Evolutionary conservation across 2,329 filamentous ascomycete species (phyloP), one percentile per base, ranked within the genome.

Genomic region (Verticillium albo-atrum): DNA sequence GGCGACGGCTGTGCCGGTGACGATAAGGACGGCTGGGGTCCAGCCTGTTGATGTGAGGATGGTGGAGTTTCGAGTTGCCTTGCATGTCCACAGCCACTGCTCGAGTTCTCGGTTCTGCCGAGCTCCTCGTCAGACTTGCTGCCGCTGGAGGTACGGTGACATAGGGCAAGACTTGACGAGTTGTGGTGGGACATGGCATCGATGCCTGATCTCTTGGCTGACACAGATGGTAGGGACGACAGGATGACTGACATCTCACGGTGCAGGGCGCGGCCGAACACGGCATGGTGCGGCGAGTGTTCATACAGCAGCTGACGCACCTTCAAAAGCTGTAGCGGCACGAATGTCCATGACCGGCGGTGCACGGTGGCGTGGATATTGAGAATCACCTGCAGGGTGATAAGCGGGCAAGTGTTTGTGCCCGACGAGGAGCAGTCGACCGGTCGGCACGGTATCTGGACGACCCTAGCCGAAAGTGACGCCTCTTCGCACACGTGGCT

Each of bases 311-410:
- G 81, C 70, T 91, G 89, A 60, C 87, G 86, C 6, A 82, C 77
- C 63, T 84, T 86, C 75, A 90, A 90, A 63, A 90, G 85, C 50
- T 75, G 81, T 28, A 90, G 74, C 0, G 88, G 86, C 1, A 82
- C 78, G 63, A 89, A 88, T 58, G 80, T 77, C 66, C 83, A 82
- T 28, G 79, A 78, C 1, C 80, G 74, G 23, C 80, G 79, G 2
- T 75, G 74, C 7, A 82, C 70, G 34, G 77, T 79, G 15, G 79
- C 77, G 63, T 89, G 84, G 27, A 90, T 83, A 1, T 84, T 84
- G n/a, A 87, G 81, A 47, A 90, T 80, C 17, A 86, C 74, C 53
- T 81, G 81, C 68, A 90, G 84, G n/a, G 82, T 71, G 32, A 86
- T 76, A 64, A 86, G 70, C 73, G 28, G 67, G 66, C 3, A 56